Evolutionary conservation across 805 yeast species (phyloP).

Genomic region (Kockiozyma suomiensis): DNA sequence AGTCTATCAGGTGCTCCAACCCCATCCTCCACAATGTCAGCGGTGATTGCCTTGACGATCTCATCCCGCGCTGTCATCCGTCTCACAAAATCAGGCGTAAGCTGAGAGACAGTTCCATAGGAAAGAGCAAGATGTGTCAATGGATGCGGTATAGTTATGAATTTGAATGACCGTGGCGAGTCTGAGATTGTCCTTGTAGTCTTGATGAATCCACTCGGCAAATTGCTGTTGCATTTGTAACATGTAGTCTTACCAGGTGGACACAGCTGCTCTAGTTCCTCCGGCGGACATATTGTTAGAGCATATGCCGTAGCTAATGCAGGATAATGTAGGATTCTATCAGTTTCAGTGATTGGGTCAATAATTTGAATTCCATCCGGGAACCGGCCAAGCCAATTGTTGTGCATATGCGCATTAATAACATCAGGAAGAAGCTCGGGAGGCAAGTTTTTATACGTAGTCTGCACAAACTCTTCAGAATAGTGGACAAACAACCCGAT

Average conservation of each 20-base stretch:
- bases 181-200: constrained; percentile 9
- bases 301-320: constrained; percentile 33
- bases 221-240: constrained; percentile 17
- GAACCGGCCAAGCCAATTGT: constrained; percentile 34
- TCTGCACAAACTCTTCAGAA: constrained; percentile 27
- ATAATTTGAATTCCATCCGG: constrained; percentile 32
- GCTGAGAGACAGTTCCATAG: constrained; percentile 6
- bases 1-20: constrained; percentile 23
- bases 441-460: constrained; percentile 17
- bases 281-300: constrained; percentile 36
- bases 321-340: constrained; percentile 26
- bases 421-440: constrained; percentile 34
- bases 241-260: constrained; percentile 35
- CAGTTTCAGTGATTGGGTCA: constrained; percentile 33
- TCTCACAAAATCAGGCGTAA: constrained; percentile 22
- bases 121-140: constrained; percentile 19
- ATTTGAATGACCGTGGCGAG: constrained; percentile 1
- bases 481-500: constrained; percentile 36
- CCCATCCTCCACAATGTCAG: constrained; percentile 10
- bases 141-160: constrained; percentile 30
- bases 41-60: constrained; percentile 12
- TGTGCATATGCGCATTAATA: constrained; percentile 39
- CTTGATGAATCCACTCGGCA: constrained; percentile 9
- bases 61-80: constrained; percentile 23
- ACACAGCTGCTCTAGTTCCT: constrained; percentile 27